A percentile compares a stretch with the other conserved stretches of the same genome.
These are phyloP conservation scores for Setaria italica DNA, from an alignment of 202 grass and related monocot species.

Conservation along the genomic window DNA sequence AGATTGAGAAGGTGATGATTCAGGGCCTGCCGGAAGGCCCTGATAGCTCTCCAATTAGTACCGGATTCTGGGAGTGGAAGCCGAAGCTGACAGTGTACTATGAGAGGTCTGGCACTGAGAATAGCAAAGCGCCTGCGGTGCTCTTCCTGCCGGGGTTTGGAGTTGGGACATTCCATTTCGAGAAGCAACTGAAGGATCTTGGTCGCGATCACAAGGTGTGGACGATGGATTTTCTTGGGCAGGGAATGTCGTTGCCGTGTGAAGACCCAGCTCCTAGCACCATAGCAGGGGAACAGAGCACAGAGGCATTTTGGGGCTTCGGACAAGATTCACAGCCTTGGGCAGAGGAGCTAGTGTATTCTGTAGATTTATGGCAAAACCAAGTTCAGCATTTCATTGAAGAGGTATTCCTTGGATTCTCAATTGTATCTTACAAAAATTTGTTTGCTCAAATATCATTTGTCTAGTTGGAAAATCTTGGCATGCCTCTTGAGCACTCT, in stretches of 20 bases:
- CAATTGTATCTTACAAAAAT: not conserved
- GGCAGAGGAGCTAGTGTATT: constrained; percentile 79
- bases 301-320: constrained; percentile 70
- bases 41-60: constrained; percentile 66
- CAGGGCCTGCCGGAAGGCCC: constrained; percentile 66
- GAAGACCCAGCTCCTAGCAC: constrained; percentile 81
- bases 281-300: not conserved
- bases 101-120: constrained; percentile 72
- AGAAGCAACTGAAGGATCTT: constrained; percentile 92
- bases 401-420: constrained; percentile 57
- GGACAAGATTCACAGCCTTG: constrained; percentile 86
- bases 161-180: constrained; percentile 83
- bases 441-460: not conserved
- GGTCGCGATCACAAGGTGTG: constrained; percentile 85
- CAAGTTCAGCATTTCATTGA: constrained; percentile 90
- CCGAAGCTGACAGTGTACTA: constrained; percentile 91
- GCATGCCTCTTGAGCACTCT: not conserved
- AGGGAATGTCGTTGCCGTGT: constrained; percentile 80
- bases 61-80: constrained; percentile 86
- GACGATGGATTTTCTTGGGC: constrained; percentile 97
- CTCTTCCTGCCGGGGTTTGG: constrained; percentile 96
- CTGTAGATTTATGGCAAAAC: constrained; percentile 78
- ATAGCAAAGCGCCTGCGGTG: constrained; percentile 77
- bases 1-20: constrained; percentile 63
- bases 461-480: constrained; percentile 19